Conservation (phyloP, 116 monocot species). For the Papilionanthe hybrid region DNA sequence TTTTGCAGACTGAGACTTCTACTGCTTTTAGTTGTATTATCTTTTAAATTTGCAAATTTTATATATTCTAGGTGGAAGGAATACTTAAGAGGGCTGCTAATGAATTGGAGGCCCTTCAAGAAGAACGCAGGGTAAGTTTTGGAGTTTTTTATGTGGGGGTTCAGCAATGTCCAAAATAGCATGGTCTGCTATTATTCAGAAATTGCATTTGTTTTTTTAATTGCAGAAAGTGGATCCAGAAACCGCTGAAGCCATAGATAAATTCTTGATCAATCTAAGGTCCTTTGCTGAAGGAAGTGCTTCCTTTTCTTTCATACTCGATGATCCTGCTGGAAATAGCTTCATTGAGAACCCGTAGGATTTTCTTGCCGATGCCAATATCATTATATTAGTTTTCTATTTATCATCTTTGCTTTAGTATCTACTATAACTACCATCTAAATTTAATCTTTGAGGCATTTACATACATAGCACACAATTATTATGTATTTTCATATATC, state of each 20-base stretch:
- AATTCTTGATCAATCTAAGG: slow-evolving; percentile 70
- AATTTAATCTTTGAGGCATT: neutral
- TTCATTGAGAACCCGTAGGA: slow-evolving; percentile 95
- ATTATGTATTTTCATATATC: no score
- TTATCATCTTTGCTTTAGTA: neutral
- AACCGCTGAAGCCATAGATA: slow-evolving; percentile 86
- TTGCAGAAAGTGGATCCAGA: slow-evolving; percentile 77
- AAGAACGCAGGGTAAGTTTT: slow-evolving; percentile 67
- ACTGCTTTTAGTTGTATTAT: neutral
- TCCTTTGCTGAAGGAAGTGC: slow-evolving; percentile 60
- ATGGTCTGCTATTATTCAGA: neutral
- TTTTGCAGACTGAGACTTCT: neutral
- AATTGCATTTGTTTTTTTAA: slow-evolving; percentile 5
- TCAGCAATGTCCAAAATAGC: neutral
- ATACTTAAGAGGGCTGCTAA: slow-evolving; percentile 68
- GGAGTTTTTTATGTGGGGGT: neutral
- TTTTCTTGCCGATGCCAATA: neutral
- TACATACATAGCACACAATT: no score
- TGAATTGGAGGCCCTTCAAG: slow-evolving; percentile 80
- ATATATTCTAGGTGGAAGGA: slow-evolving; percentile 70
- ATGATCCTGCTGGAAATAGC: slow-evolving; percentile 97
- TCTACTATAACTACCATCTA: neutral
- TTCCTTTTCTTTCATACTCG: slow-evolving; percentile 84
- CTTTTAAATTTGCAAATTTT: neutral
- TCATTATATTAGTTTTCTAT: neutral